Percentiles rank a stretch among this genome's conserved stretches.
Conservation (phyloP, 208 protist species). For the Crithidia fasciculata region DNA sequence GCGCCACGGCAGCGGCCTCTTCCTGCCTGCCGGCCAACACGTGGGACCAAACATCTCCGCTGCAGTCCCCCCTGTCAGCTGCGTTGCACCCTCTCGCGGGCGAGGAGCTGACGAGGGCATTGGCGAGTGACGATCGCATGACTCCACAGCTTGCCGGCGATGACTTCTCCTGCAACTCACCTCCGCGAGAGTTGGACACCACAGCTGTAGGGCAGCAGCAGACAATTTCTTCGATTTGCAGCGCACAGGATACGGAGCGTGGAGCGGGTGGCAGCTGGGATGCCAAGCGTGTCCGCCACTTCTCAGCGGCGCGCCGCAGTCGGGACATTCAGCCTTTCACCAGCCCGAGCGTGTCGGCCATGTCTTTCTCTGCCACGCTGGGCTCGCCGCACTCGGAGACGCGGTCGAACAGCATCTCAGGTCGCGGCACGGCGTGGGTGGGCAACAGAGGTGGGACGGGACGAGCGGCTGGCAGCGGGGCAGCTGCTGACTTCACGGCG, state of each 20-base stretch:
- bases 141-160: neutral
- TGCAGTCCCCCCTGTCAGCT: conserved; percentile 3
- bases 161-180: neutral
- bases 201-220: too few species aligned
- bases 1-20: neutral
- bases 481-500: neutral
- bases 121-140: too few species aligned
- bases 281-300: conserved; percentile 8
- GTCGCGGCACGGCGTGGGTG: neutral
- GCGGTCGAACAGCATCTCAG: conserved; percentile 12
- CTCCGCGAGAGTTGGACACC: too few species aligned
- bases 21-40: neutral
- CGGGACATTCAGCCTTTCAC: neutral
- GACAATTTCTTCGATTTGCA: neutral
- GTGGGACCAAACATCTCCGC: conserved; percentile 5
- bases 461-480: too few species aligned
- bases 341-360: neutral
- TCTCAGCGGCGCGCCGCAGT: conserved; percentile 14
- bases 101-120: too few species aligned
- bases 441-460: neutral
- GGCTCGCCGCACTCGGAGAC: neutral
- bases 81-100: neutral
- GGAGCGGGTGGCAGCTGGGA: conserved; percentile 5
- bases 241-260: neutral
- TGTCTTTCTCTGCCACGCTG: conserved; percentile 10